Base-by-base conservation (phyloP, 768 basidiomycete genomes). In the Psilocybe cubensis region DNA sequence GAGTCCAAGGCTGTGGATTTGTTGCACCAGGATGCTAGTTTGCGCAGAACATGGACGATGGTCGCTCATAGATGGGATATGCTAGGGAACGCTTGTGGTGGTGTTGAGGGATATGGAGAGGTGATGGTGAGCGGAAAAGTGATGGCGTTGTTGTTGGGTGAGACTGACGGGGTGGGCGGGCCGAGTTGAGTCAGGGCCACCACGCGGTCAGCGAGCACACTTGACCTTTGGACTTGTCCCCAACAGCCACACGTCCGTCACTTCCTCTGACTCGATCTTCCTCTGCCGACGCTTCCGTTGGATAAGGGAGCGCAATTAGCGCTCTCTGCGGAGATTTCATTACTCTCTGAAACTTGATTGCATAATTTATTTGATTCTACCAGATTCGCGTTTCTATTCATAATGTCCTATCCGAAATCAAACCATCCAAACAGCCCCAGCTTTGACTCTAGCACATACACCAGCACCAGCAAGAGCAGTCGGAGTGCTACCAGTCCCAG, bases 291-390 rank as follows among this genome's bases (percentile, higher is more conserved):
- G 46, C 46, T 28, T 53, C 48, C 56, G 31, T 50, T 29, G 43
- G 46, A 53, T 54, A 58, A 63, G 63, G 63, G 29, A 63, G 68
- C 68, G 64, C 66, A 23, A 43, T 54, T 47, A 54, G 60, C 58
- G 66, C 62, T 56, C 58, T 58, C 52, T 55, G 49, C 56, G 56
- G 56, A 49, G 56, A 57, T 44, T 49, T 55, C 46, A 28, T 48
- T 28, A 27, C 25, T 28, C 14, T n/a, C 46, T n/a, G 46, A 28
- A 7, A n/a, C 21, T 48, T 48, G 46, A 48, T 48, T 29, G 3
- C 46, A 31, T 48, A 28, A 48, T 49, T 41, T 53, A 54, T 59
- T 40, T n/a, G 38, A 21, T 47, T 23, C 24, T 53, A 18, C n/a
- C 27, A 18, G 46, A 48, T 48, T 48, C 27, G 46, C 41, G 48